phyloP scores from a whole-genome alignment of 495 filamentous ascomycete species.

The Penicillium soppii region DNA sequence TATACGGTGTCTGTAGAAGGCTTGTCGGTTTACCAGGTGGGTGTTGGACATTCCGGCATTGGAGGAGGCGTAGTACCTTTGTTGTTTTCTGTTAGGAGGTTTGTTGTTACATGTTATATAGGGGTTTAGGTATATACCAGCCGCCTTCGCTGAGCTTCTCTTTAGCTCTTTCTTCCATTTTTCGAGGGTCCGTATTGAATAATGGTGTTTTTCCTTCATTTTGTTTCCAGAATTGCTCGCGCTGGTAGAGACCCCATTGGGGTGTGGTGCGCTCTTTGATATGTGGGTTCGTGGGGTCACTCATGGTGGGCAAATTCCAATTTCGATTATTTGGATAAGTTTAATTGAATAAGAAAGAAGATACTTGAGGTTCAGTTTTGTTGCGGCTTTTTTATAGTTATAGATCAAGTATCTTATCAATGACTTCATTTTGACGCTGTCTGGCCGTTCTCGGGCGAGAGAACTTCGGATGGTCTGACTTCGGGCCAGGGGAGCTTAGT shows the following conservation, averaged over 20 bases:
- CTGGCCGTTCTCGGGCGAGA: slow-evolving; percentile 14
- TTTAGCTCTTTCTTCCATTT: slow-evolving; percentile 58
- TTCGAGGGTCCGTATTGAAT: slow-evolving; percentile 58
- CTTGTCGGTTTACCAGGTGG: slow-evolving; percentile 64
- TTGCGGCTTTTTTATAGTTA: slow-evolving; percentile 3
- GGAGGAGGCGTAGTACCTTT: slow-evolving; percentile 62
- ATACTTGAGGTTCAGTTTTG: not conserved
- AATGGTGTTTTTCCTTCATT: slow-evolving; percentile 54
- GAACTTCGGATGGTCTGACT: not conserved
- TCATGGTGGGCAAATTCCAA: slow-evolving; percentile 31
- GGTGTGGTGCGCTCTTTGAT: slow-evolving; percentile 55
- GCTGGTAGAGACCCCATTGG: slow-evolving; percentile 61
- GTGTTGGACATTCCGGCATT: slow-evolving; percentile 66
- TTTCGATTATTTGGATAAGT: not conserved
- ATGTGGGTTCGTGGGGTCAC: slow-evolving; percentile 58
- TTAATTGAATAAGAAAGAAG: too few relatives aligned
- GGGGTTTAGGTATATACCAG: slow-evolving; percentile 17
- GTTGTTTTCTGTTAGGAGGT: not conserved
- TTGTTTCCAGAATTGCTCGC: slow-evolving; percentile 59
- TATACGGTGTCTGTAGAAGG: slow-evolving; percentile 68
- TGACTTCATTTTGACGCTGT: slow-evolving; percentile 36
- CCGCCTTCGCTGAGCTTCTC: slow-evolving; percentile 48
- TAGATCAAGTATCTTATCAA: slow-evolving; percentile 7
- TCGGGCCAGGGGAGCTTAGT: not conserved
- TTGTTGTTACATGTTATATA: not conserved